Conservation (phyloP, 139 green algal genomes). For the Axilococcus clingmanii region DNA sequence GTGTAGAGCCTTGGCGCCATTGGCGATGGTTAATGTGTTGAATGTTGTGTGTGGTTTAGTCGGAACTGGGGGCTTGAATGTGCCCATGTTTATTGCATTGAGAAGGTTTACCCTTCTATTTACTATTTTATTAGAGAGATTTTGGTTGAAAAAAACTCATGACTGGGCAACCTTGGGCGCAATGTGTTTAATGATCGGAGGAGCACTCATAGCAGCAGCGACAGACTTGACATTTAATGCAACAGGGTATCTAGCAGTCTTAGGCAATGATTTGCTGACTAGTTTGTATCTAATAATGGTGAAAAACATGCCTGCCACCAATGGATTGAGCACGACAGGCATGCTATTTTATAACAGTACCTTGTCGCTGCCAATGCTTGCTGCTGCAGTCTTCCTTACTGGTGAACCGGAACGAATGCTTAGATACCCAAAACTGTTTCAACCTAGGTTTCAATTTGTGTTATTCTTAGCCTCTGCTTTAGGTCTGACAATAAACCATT, state of each 20-base stretch:
- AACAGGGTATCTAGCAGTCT: conserved; percentile 46
- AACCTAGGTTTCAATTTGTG: conserved; percentile 19
- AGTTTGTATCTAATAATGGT: conserved; percentile 60
- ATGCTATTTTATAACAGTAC: conserved; percentile 36
- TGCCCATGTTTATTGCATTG: conserved; percentile 72
- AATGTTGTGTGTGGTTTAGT: conserved; percentile 56
- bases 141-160: conserved; percentile 45
- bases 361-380: conserved; percentile 27
- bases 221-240: conserved; percentile 58
- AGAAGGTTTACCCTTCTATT: conserved; percentile 59
- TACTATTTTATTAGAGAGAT: conserved; percentile 52
- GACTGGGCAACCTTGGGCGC: conserved; percentile 33
- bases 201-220: conserved; percentile 45
- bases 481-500: conserved; percentile 61
- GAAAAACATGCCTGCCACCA: conserved; percentile 45
- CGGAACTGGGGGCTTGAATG: conserved; percentile 52
- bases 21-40: conserved; percentile 53
- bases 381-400: neutral
- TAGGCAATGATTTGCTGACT: conserved; percentile 57
- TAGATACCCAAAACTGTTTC: conserved; percentile 13
- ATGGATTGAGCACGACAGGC: conserved; percentile 18
- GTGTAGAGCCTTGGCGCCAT: conserved; percentile 22
- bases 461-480: conserved; percentile 28
- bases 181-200: conserved; percentile 52
- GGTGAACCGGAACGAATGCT: conserved; percentile 6